phyloP scores from a whole-genome alignment of 768 basidiomycete species.

The Cytidiella melzeri region DNA sequence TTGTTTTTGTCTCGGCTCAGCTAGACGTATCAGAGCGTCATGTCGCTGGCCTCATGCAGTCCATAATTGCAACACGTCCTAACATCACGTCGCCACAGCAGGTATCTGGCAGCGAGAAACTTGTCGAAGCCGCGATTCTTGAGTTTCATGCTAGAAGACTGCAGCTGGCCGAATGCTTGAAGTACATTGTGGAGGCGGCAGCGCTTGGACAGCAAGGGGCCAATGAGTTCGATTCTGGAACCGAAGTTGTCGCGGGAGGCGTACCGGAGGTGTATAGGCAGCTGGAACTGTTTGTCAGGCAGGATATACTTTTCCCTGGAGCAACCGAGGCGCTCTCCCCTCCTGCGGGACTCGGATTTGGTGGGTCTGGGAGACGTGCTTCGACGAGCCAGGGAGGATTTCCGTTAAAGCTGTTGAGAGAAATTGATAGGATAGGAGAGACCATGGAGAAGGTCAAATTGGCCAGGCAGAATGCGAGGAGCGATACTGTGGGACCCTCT shows the following conservation, averaged over 20 bases:
- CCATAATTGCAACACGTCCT: conserved; percentile 56
- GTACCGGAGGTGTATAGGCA: conserved; percentile 40
- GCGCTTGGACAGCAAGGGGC: conserved; percentile 40
- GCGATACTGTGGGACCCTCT: conserved; percentile 49
- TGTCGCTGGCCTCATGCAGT: conserved; percentile 61
- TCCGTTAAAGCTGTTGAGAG: conserved; percentile 50
- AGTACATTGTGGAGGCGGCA: conserved; percentile 61
- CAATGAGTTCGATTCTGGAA: conserved; percentile 13
- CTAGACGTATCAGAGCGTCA: conserved; percentile 81
- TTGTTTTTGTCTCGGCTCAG: conserved; percentile 72
- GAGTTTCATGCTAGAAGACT: conserved; percentile 67
- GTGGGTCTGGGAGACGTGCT: background rate
- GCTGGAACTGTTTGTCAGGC: conserved; percentile 47
- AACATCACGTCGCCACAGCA: conserved; percentile 44
- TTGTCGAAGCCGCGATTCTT: conserved; percentile 59
- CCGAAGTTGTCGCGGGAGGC: background rate
- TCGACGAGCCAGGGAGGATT: conserved; percentile 37
- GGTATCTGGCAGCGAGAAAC: conserved; percentile 21
- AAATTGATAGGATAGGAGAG: conserved; percentile 54
- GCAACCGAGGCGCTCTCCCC: conserved; percentile 25
- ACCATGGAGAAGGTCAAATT: conserved; percentile 48
- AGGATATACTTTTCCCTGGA: conserved; percentile 47
- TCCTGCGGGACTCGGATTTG: background rate
- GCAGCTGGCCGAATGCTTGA: conserved; percentile 63
- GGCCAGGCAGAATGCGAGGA: conserved; percentile 56